Conservation (phyloP, 1,284 basidiomycete species). For the Ceratobasidium sp. region DNA sequence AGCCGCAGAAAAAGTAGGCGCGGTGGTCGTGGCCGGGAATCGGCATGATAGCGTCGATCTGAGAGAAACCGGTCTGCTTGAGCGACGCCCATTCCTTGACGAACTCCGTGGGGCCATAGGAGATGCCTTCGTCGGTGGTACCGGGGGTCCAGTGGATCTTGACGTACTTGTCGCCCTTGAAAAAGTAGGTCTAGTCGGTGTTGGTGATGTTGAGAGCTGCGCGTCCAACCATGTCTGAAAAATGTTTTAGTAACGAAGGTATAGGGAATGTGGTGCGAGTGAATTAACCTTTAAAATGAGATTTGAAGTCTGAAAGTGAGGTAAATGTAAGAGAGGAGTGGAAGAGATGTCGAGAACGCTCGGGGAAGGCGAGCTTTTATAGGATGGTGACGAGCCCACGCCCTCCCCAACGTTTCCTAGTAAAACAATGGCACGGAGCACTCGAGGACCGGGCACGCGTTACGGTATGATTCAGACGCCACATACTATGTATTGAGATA, state of each 20-base stretch:
- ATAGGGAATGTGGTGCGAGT: background rate
- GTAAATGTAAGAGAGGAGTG: background rate
- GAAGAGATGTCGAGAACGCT: background rate
- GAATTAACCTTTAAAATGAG: background rate
- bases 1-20: slow-evolving; percentile 34
- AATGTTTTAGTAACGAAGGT: background rate
- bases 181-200: slow-evolving; percentile 18
- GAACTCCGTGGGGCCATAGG: slow-evolving; percentile 25
- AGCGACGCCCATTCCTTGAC: slow-evolving; percentile 22
- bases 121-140: background rate
- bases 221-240: slow-evolving; percentile 31
- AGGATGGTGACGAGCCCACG: too few species aligned
- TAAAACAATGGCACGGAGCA: too few species aligned
- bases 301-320: background rate
- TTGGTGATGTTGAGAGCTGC: slow-evolving; percentile 25
- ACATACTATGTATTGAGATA: slow-evolving; percentile 11
- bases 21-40: slow-evolving; percentile 22
- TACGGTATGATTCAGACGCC: too few species aligned
- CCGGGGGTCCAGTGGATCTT: slow-evolving; percentile 28
- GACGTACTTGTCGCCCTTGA: slow-evolving; percentile 42
- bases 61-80: slow-evolving; percentile 15
- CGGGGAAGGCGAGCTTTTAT: background rate
- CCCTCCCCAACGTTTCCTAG: too few species aligned
- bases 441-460: too few species aligned
- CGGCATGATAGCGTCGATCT: slow-evolving; percentile 31